Conservation (phyloP, 768 basidiomycete species). For the Suillus cothurnatus region DNA sequence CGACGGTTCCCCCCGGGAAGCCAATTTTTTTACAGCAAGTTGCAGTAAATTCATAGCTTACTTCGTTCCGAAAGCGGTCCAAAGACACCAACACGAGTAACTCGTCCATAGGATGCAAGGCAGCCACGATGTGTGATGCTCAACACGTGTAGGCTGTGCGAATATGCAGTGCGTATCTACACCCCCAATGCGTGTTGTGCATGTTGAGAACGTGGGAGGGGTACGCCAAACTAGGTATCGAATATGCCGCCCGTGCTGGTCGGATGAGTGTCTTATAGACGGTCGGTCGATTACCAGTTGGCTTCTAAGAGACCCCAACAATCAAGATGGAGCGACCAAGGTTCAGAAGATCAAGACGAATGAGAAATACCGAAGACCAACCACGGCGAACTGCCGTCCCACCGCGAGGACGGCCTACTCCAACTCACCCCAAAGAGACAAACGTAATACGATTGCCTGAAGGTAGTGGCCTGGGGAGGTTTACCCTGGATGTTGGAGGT, state of each 20-base stretch:
- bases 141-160: constrained; percentile 1
- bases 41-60: neutral
- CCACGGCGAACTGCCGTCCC: neutral
- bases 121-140: neutral
- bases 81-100: neutral
- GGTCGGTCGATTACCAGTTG: neutral
- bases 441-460: constrained; percentile 63
- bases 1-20: neutral
- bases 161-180: neutral
- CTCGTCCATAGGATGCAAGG: neutral
- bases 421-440: constrained; percentile 7
- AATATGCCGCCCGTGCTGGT: neutral
- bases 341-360: constrained; percentile 6
- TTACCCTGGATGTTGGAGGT: constrained; percentile 74
- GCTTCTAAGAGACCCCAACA: constrained; percentile 3
- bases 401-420: constrained; percentile 4
- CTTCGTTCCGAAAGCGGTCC: neutral
- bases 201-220: constrained; percentile 7
- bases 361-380: constrained; percentile 4
- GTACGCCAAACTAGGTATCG: constrained; percentile 1
- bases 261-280: constrained; percentile 1
- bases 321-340: constrained; percentile 3
- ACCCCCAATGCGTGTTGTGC: neutral
- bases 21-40: neutral
- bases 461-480: constrained; percentile 94